These are phyloP conservation scores for Phaffomyces opuntiae DNA, from an alignment of 805 yeast species.

Conservation along the genomic window DNA sequence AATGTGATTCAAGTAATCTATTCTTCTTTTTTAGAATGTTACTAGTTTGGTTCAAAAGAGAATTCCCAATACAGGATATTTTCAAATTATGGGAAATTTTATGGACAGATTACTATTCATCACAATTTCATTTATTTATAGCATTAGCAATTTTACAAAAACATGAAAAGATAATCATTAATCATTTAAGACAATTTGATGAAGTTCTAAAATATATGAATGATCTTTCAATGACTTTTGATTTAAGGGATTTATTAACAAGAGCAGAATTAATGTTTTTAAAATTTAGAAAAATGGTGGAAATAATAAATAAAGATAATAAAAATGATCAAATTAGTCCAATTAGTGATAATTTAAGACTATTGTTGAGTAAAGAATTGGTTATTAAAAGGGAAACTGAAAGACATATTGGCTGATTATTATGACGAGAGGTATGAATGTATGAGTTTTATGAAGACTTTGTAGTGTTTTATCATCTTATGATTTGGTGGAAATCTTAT, in stretches of 20 bases:
- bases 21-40: conserved; percentile 95
- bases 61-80: conserved; percentile 72
- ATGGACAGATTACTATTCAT: conserved; percentile 80
- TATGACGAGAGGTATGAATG: background rate
- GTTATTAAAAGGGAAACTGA: conserved; percentile 55
- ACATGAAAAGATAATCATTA: conserved; percentile 69
- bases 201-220: conserved; percentile 91
- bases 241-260: conserved; percentile 69
- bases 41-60: conserved; percentile 92
- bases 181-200: conserved; percentile 73
- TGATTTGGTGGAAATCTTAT: too few species aligned
- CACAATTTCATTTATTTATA: conserved; percentile 83
- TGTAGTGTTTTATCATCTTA: too few species aligned
- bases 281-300: conserved; percentile 73
- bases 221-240: conserved; percentile 72
- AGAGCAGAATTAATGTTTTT: conserved; percentile 79
- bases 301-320: conserved; percentile 48
- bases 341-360: conserved; percentile 46
- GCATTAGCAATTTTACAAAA: conserved; percentile 87
- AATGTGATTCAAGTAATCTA: conserved; percentile 82
- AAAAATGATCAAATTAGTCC: conserved; percentile 18
- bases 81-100: conserved; percentile 85
- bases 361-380: conserved; percentile 50
- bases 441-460: too few species aligned
- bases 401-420: conserved; percentile 17